Percentiles rank a stretch among this genome's conserved stretches.
Evolutionary conservation across 2,329 filamentous ascomycete genomes (phyloP).

Genomic region (Colletotrichum kahawae): DNA sequence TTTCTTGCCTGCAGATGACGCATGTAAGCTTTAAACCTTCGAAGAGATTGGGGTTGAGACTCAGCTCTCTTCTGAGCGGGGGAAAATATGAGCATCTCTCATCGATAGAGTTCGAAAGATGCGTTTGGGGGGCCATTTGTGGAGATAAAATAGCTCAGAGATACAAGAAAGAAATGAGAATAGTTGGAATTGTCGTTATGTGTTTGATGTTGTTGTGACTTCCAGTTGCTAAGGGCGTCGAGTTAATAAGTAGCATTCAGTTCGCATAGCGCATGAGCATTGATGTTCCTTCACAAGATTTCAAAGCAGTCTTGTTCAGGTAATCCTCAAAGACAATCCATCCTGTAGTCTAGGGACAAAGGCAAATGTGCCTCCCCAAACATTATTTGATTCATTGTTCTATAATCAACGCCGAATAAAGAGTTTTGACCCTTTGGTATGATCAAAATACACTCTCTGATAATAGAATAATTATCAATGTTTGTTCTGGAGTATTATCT

Average conservation of each 20-base stretch:
- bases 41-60: background rate
- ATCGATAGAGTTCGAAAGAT: background rate
- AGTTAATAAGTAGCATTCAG: background rate
- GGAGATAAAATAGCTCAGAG: background rate
- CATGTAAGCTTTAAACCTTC: background rate
- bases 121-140: background rate
- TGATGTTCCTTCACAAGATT: background rate
- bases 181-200: background rate
- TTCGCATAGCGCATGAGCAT: accelerated
- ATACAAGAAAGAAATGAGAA: background rate
- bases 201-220: background rate
- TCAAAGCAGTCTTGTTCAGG: background rate
- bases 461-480: background rate
- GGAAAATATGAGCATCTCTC: background rate
- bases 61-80: background rate
- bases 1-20: background rate
- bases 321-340: background rate
- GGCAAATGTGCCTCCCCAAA: background rate
- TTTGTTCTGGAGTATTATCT: background rate
- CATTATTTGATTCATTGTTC: background rate
- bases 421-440: accelerated
- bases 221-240: background rate
- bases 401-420: background rate
- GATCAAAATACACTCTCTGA: background rate
- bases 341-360: background rate